phyloP scores from a whole-genome alignment of 2,329 filamentous ascomycete species.

The Uncinocarpus reesii region DNA sequence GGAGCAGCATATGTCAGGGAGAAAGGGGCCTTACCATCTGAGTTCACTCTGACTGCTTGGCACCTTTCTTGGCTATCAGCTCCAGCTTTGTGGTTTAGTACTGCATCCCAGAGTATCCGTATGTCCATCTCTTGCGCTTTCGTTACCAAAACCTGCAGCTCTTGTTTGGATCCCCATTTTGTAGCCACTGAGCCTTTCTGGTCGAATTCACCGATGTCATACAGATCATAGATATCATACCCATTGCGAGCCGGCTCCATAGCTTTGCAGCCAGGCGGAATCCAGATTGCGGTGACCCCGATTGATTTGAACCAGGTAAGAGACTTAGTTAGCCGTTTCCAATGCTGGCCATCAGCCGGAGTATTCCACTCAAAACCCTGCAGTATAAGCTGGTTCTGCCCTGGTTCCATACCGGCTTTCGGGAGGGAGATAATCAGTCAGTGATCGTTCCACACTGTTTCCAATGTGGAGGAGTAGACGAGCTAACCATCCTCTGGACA shows the following conservation, averaged over 20 bases:
- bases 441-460: not conserved
- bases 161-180: constrained; percentile 59
- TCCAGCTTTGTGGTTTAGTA: constrained; percentile 62
- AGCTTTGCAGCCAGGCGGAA: constrained; percentile 62
- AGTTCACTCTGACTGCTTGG: constrained; percentile 54
- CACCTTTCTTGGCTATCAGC: constrained; percentile 56
- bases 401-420: not conserved
- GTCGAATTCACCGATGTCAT: constrained; percentile 61
- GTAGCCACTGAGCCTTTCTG: constrained; percentile 54
- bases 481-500: not conserved
- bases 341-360: constrained; percentile 51
- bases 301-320: constrained; percentile 47
- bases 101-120: constrained; percentile 57
- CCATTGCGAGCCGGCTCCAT: constrained; percentile 53
- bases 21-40: constrained; percentile 29
- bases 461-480: not conserved
- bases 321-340: constrained; percentile 45
- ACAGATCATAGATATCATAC: constrained; percentile 61
- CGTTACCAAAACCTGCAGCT: constrained; percentile 46
- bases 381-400: constrained; percentile 47
- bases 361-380: constrained; percentile 67
- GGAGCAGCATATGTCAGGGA: not conserved
- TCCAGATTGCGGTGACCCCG: constrained; percentile 55
- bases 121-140: constrained; percentile 46
- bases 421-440: not conserved